Evolutionary conservation across 305 asterid species (phyloP), one percentile per base, ranked within the genome.

Genomic region (Coffea humblotiana): DNA sequence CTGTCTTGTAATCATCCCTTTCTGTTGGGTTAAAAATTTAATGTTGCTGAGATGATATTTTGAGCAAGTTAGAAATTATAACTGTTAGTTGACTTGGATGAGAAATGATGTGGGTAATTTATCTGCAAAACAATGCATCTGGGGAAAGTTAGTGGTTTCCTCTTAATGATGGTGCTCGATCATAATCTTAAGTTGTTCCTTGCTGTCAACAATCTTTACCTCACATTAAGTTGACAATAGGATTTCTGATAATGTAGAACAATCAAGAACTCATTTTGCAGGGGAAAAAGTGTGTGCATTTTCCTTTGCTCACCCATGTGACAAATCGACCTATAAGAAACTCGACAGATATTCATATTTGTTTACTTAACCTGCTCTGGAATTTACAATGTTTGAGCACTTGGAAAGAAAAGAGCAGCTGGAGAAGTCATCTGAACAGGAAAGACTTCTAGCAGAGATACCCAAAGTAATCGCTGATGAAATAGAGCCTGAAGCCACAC

Each of bases 381-480:
- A 80, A 78, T 87, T 81, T 83, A 92, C 98, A 72, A 76, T 90
- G 78, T 88, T 79, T 60, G 97, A 91, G 75, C 84, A 87, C 88
- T 81, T 89, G 81, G 97, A 91, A 52, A 84, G 89, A 87, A 91
- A 89, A 87, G 85, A 90, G 90, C 87, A 78, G 87, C 93, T 95
- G 74, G 90, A 88, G 85, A 86, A 91, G 75, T 87, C 93, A 82
- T 85, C 94, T 63, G 98, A 93, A 84, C 91, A 49, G 83, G 95
- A 92, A 79, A 92, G 86, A 68, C 80, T 93, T 81, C 80, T 95
- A 84, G 81, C 73, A 8, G 84, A 80, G 83, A 77, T 84, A 77
- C 99, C 99, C 52, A 85, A 91, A 79, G 91, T 94, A 78, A 88
- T 90, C 82, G 93, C 97, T 80, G 99, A 91, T 75, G 91, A 91